Evolutionary conservation across 2,329 filamentous ascomycete genomes (phyloP).

Genomic region (Clathrospora elynae): DNA sequence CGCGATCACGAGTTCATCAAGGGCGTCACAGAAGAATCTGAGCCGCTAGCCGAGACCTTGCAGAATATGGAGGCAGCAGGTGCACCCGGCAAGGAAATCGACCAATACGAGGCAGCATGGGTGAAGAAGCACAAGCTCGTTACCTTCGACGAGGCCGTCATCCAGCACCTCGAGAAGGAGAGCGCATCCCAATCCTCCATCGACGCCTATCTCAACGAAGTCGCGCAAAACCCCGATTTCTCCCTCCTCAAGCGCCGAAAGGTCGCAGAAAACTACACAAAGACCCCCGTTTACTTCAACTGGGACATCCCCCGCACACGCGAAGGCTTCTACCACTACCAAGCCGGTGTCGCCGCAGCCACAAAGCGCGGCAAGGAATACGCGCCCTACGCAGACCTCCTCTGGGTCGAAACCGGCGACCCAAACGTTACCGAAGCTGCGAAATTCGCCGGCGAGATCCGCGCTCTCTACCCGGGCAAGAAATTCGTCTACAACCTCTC

Average conservation of each 20-base stretch:
- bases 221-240: conserved; percentile 69
- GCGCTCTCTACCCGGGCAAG: conserved; percentile 73
- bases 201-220: conserved; percentile 68
- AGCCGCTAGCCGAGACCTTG: conserved; percentile 84
- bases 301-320: conserved; percentile 93
- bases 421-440: conserved; percentile 79
- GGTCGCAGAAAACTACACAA: conserved; percentile 70
- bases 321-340: conserved; percentile 93
- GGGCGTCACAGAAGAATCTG: conserved; percentile 77
- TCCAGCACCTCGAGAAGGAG: conserved; percentile 71
- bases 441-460: conserved; percentile 77
- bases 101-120: conserved; percentile 85
- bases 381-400: conserved; percentile 87
- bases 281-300: conserved; percentile 75
- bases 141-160: conserved; percentile 89
- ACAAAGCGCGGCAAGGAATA: conserved; percentile 94
- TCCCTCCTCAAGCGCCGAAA: conserved; percentile 78
- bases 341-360: conserved; percentile 79
- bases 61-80: conserved; percentile 87
- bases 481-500: conserved; percentile 95
- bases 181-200: conserved; percentile 68
- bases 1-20: conserved; percentile 97
- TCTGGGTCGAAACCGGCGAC: conserved; percentile 96
- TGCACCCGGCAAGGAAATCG: conserved; percentile 77
- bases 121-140: conserved; percentile 83